These are phyloP conservation scores for Pleurostoma richardsiae DNA, from an alignment of 2,329 filamentous ascomycete species.

Conservation along the genomic window DNA sequence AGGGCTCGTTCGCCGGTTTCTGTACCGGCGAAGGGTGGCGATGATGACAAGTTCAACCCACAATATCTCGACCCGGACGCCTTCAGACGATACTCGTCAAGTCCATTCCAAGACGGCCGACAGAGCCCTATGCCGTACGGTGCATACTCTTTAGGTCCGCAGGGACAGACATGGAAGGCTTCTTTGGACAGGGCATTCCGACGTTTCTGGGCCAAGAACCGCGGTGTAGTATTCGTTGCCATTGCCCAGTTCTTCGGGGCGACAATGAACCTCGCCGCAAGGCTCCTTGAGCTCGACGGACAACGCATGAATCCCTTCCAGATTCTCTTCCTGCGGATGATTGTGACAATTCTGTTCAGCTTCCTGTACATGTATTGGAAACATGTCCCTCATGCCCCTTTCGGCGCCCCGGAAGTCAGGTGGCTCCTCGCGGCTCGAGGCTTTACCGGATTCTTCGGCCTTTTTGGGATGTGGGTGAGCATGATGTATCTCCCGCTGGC, in stretches of 20 bases:
- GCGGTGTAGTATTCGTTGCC: conserved; percentile 68
- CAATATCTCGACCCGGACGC: neutral
- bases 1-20: conserved; percentile 16
- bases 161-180: conserved; percentile 6
- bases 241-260: conserved; percentile 76
- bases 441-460: conserved; percentile 66
- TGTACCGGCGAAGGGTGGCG: neutral
- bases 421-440: conserved; percentile 65
- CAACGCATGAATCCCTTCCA: conserved; percentile 4
- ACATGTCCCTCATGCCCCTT: conserved; percentile 62
- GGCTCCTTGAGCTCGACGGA: conserved; percentile 25
- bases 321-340: conserved; percentile 74
- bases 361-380: conserved; percentile 69
- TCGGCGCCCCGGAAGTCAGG: conserved; percentile 64
- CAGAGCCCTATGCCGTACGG: neutral
- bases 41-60: neutral
- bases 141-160: neutral
- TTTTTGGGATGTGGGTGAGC: conserved; percentile 66
- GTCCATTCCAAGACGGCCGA: conserved; percentile 10
- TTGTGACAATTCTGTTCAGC: conserved; percentile 63
- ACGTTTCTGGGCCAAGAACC: conserved; percentile 58
- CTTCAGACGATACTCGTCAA: conserved; percentile 7
- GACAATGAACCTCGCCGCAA: conserved; percentile 78
- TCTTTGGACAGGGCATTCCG: conserved; percentile 15
- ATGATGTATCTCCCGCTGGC: conserved; percentile 75